Base-by-base conservation (phyloP, 1,284 basidiomycete species). In the Ustilago crameri region DNA sequence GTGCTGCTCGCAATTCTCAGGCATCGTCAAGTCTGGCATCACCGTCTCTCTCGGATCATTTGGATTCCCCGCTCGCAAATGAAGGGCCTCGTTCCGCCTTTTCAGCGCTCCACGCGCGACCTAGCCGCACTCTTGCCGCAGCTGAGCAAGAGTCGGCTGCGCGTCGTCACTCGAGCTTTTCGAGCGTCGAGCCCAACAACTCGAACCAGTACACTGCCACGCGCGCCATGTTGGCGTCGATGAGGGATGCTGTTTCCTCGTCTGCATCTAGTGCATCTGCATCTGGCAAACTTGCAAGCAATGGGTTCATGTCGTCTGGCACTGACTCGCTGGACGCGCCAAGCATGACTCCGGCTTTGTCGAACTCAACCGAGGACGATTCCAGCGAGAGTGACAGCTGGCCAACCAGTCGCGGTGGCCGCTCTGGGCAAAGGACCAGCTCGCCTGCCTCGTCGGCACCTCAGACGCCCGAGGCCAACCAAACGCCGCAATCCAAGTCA, bases 341-440 rank as follows among this genome's bases (percentile, higher is more conserved):
- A 7, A 57, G 41, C 48, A 68, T 73, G 60, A 55, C 61, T 17
- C 49, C 67, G 0, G 57, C 42, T 12, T 32, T 64, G 5, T 66
- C 68, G 2, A 41, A 38, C 10, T 57, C 68, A 22, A 54, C 51
- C 15, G 41, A 50, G 14, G 66, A 62, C 20, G 74, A 75, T 20
- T 32, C 45, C 5, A 51, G 61, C 37, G 75, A 78, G 57, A 55
- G 75, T 22, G 75, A 78, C 38, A 69, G 61, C 43, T 78, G 75
- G 75, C 75, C 75, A 8, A 69, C 60, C 22, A 74, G 69, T 46
- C 55, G 74, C 23, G 43, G 49, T 17, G 57, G 48, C 22, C 51
- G 48, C 12, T 45, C 17, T 27, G 42, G 43, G 2, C 42, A 15
- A 10, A 42, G 55, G 18, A 20, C 23, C 18, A 49, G 41, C n/a